These are phyloP conservation scores for Litchi chinensis DNA, from an alignment of 345 rosid genomes.

Conservation along the genomic window DNA sequence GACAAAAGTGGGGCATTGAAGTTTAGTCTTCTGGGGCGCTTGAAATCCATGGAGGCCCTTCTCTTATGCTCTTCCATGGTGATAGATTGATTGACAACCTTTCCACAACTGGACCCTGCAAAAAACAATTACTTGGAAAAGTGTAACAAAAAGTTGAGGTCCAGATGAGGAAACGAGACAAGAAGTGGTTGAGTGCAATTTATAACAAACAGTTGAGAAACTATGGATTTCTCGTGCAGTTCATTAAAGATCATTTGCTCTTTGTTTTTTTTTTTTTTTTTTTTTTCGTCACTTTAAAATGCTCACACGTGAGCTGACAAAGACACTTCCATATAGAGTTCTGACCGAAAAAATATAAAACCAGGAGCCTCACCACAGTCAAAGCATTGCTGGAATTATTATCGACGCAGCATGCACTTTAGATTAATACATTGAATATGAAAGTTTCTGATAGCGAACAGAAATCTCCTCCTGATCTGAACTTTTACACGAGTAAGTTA, in stretches of 20 bases:
- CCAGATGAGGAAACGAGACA: conserved; percentile 17
- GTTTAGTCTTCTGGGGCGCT: conserved; percentile 56
- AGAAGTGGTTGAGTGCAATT: conserved; percentile 34
- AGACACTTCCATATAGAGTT: conserved; percentile 11
- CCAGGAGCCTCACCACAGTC: conserved; percentile 12
- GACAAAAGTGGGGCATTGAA: conserved; percentile 77
- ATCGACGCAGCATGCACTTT: neutral
- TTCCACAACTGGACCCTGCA: neutral
- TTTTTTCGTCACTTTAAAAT: conserved; percentile 30
- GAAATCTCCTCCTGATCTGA: neutral
- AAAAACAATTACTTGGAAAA: conserved; percentile 5
- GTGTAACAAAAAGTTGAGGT: neutral
- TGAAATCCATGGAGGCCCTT: conserved; percentile 33
- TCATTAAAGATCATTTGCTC: conserved; percentile 33
- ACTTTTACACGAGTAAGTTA: too few species aligned
- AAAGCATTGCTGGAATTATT: conserved; percentile 10
- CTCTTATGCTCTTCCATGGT: conserved; percentile 23
- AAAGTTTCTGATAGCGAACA: too few species aligned
- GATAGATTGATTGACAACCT: neutral
- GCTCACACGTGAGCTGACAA: conserved; percentile 43
- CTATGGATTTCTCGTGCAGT: conserved; percentile 57
- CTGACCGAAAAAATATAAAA: neutral
- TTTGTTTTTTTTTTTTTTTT: neutral
- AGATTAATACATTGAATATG: neutral
- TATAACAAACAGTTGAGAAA: conserved; percentile 32